Base-by-base conservation (phyloP, 2,329 filamentous ascomycete species). In the Harringtonia aguacate region DNA sequence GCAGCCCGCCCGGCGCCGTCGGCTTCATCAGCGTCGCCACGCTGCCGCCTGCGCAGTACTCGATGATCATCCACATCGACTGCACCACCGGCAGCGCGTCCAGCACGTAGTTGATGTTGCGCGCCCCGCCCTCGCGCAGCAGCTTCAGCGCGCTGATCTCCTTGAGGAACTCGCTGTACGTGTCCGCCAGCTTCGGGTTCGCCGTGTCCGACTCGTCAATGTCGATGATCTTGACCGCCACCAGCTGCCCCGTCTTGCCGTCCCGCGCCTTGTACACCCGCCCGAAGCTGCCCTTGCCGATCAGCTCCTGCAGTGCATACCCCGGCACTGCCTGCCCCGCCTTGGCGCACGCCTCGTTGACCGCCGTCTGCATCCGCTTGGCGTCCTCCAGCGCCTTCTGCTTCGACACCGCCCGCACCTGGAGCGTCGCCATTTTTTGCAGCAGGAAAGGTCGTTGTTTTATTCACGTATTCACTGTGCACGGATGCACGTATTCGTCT, bases 21-120 rank as follows among this genome's bases (percentile, higher is more conserved):
- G 81, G 78, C 57, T 74, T 77, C 78, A 81, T 81, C 46, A 75
- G 73, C 48, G 73, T 89, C 51, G 75, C 81, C 59, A 94, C 81
- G 59, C 86, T 92, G 39, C 86, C 86, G 49, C 86, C 86, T 6
- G 83, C 84, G 54, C 86, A 89, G 60, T 89, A 88, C 63, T 92
- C 85, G 47, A 84, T 89, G 45, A 92, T 78, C 67, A 92, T 86
- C 86, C 86, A 94, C 66, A 94, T 81, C 48, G 86, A 78, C 53
- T 84, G 80, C 34, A 84, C 83, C 31, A 90, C 78, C 9, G 84
- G 79, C 18, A 89, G 71, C 5, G 84, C 84, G 52, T 89, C 85
- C 53, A 89, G 80, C 41, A 90, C 82, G 53, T 81, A 75, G 58
- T 90, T 92, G 63, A 94, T 80, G 56, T 90, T 90, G 52, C 76